Percentiles rank a stretch among this genome's conserved stretches.
These are phyloP conservation scores for Epichloe aotearoae DNA, from an alignment of 2,329 filamentous ascomycete species.

Conservation along the genomic window DNA sequence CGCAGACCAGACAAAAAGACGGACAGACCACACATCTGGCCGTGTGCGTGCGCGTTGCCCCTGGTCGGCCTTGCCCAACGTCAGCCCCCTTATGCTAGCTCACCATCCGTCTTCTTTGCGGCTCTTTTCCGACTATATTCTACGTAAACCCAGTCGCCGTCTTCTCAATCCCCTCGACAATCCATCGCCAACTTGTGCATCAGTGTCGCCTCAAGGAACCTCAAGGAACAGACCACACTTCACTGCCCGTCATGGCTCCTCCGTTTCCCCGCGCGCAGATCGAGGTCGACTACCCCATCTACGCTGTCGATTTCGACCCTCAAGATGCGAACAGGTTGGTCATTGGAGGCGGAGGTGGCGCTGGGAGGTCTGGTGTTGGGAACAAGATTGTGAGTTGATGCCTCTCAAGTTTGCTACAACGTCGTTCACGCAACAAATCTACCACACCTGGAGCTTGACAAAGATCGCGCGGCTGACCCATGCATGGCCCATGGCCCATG, in stretches of 20 bases:
- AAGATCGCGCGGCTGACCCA: background rate
- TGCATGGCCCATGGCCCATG: background rate
- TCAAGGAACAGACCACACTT: background rate
- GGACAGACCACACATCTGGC: no score
- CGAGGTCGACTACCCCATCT: conserved; percentile 70
- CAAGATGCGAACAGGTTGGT: conserved; percentile 62
- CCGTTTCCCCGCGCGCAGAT: conserved; percentile 42
- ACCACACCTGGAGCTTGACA: background rate
- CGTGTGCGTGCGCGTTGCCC: no score
- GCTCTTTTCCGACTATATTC: background rate
- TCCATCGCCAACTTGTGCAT: background rate
- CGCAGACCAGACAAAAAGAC: no score
- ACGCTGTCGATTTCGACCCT: conserved; percentile 78
- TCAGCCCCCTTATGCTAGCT: no score
- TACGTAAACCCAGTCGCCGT: background rate
- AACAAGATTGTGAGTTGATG: conserved; percentile 63
- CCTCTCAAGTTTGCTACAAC: background rate
- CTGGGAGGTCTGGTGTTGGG: conserved; percentile 64
- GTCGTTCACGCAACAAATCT: background rate
- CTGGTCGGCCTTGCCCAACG: no score
- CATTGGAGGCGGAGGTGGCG: conserved; percentile 78
- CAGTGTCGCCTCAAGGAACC: background rate
- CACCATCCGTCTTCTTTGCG: background rate
- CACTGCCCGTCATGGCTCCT: conserved; percentile 19
- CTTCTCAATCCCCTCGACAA: background rate